Evolutionary conservation across 768 basidiomycete species (phyloP).

Genomic region (Calvatia gigantea): DNA sequence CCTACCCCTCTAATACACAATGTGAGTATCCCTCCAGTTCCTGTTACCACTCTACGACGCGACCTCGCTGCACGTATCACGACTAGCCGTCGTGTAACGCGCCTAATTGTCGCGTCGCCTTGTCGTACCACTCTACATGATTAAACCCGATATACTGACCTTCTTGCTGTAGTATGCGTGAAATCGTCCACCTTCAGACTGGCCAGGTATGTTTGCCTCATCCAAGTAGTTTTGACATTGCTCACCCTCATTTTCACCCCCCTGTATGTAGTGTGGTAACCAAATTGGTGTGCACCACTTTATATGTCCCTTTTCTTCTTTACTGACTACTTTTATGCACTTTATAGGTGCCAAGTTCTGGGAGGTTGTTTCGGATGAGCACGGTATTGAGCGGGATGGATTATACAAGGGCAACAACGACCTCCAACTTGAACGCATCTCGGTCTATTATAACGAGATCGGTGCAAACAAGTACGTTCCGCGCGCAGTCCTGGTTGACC

Average conservation of each 20-base stretch:
- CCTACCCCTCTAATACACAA: slow-evolving; percentile 33
- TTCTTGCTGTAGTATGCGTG: slow-evolving; percentile 77
- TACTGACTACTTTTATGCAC: slow-evolving; percentile 14
- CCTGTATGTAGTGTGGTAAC: slow-evolving; percentile 80
- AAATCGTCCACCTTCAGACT: slow-evolving; percentile 99
- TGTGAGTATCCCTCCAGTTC: slow-evolving; percentile 30
- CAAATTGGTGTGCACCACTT: slow-evolving; percentile 78
- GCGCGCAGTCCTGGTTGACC: slow-evolving; percentile 94
- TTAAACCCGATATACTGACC: slow-evolving; percentile 23
- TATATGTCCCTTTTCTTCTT: slow-evolving; percentile 16
- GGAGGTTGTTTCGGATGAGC: slow-evolving; percentile 98
- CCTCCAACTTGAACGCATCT: slow-evolving; percentile 95
- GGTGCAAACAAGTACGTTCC: slow-evolving; percentile 97
- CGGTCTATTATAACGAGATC: slow-evolving; percentile 97
- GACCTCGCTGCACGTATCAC: slow-evolving; percentile 17
- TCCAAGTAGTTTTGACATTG: slow-evolving; percentile 3
- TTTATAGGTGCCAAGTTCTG: slow-evolving; percentile 86
- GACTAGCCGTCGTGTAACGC: slow-evolving; percentile 18
- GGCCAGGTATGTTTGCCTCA: slow-evolving; percentile 75
- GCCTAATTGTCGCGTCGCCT: slow-evolving; percentile 34
- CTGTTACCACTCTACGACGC: slow-evolving; percentile 17
- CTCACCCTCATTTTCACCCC: neutral
- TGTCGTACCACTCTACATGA: slow-evolving; percentile 45
- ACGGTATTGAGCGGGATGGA: slow-evolving; percentile 93
- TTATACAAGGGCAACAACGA: slow-evolving; percentile 91